Conservation (phyloP, 2,329 filamentous ascomycete species). For the Sclerotinia borealis region DNA sequence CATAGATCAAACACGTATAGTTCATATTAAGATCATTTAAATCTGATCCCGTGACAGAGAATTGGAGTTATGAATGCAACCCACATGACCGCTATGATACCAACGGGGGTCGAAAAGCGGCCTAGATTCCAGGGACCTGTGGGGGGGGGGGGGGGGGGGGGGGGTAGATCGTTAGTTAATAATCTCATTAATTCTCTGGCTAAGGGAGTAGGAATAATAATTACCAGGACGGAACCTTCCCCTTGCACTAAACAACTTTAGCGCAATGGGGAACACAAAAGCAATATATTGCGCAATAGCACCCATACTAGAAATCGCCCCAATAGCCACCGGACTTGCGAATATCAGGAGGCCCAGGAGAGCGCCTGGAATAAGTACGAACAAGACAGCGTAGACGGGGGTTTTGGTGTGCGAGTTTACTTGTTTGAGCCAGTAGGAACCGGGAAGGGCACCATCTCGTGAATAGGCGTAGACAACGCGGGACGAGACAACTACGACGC, state of each 20-base stretch:
- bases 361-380: conserved; percentile 56
- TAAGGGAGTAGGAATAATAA: too few relatives aligned
- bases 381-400: conserved; percentile 65
- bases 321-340: conserved; percentile 54
- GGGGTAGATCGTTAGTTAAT: too few relatives aligned
- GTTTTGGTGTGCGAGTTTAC: conserved; percentile 58
- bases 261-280: conserved; percentile 52
- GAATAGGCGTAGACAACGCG: conserved; percentile 69
- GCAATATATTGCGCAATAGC: conserved; percentile 62
- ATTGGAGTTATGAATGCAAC: conserved; percentile 63
- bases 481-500: conserved; percentile 55
- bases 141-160: background rate
- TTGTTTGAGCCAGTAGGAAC: conserved; percentile 50
- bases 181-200: too few relatives aligned
- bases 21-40: conserved; percentile 53
- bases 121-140: conserved; percentile 59
- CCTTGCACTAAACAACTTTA: conserved; percentile 54
- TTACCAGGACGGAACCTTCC: conserved; percentile 54
- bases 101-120: conserved; percentile 50
- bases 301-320: conserved; percentile 64
- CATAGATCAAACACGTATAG: conserved; percentile 63
- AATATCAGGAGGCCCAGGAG: conserved; percentile 59
- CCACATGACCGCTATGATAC: conserved; percentile 50
- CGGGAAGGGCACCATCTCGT: conserved; percentile 63
- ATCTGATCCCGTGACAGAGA: conserved; percentile 52